Base-by-base conservation (phyloP, 2,329 filamentous ascomycete species). In the Raffaelea arxii region DNA sequence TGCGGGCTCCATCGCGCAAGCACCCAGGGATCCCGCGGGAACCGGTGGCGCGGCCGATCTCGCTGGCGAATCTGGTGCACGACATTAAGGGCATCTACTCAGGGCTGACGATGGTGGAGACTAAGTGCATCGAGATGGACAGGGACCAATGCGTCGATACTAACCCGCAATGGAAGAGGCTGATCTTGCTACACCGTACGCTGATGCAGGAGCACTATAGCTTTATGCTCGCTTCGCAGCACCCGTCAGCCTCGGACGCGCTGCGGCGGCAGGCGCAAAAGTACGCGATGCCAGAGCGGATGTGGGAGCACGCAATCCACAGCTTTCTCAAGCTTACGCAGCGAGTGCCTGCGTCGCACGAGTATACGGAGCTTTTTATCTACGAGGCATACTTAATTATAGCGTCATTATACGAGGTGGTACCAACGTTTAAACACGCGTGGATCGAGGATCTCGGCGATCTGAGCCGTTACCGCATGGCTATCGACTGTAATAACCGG, bases 361-460 rank as follows among this genome's bases (percentile, higher is more conserved):
- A 96, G 43, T 85, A 94, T 46, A 96, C 97, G 89, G 67, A 95
- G 0, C 80, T 82, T 0, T 97, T 95, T 46, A 88, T 97, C 1
- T 94, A 94, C 51, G 64, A 91, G 16, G 84, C 89, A 0, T 97
- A 96, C 53, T 84, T 84, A 2, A 94, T 94, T 79, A 87, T 96
- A 76, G 84, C 86, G 0, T 64, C 96, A 0, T 64, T 96, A 0
- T 85, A 89, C 49, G 91, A 97, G 56, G 94, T 86, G 0, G 86
- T 95, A 0, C 81, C 85, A 0, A 72, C 77, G 0, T 96, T 94
- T 53, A 77, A 85, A 44, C 85, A 92, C 48, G 95, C 86, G 0
- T 97, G 91, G 91, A 86, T 94, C 9, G 91, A 96, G 54, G 96
- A 89, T 45, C 67, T 97, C 0, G 91, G 91, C 0, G 90, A 97